A percentile compares a stretch with the other conserved stretches of the same genome.
phyloP scores from a whole-genome alignment of 176 grass and related monocot species.

The Poa pratensis region DNA sequence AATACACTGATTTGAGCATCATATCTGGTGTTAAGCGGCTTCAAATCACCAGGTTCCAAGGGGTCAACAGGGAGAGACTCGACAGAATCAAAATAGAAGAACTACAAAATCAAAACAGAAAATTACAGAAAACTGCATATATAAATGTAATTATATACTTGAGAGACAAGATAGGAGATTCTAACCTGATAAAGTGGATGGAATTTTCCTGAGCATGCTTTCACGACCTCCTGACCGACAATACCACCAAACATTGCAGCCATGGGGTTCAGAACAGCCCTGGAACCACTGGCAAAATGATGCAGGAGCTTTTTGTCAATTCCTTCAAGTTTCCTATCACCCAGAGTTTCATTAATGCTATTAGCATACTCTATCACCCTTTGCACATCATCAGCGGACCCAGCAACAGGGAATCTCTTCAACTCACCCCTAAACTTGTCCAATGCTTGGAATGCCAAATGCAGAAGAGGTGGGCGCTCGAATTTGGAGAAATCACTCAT shows the following conservation, averaged over 20 bases:
- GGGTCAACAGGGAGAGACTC: slow-evolving; percentile 88
- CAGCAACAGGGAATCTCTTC: slow-evolving; percentile 69
- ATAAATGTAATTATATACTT: slow-evolving; percentile 10
- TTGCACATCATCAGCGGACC: slow-evolving; percentile 69
- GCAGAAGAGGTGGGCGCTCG: slow-evolving; percentile 75
- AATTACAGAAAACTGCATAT: background rate
- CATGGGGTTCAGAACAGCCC: slow-evolving; percentile 90
- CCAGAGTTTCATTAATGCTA: slow-evolving; percentile 66
- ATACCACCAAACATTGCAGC: slow-evolving; percentile 93
- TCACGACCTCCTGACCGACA: slow-evolving; percentile 91
- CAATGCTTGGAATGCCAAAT: slow-evolving; percentile 92
- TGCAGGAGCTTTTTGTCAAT: slow-evolving; percentile 75
- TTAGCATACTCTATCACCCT: slow-evolving; percentile 62
- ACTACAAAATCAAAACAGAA: slow-evolving; percentile 59
- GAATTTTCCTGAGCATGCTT: slow-evolving; percentile 95
- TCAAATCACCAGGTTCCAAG: slow-evolving; percentile 63
- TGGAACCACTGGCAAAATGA: slow-evolving; percentile 78
- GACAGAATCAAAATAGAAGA: slow-evolving; percentile 97
- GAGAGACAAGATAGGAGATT: background rate
- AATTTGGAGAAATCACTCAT: slow-evolving; percentile 96
- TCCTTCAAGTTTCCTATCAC: slow-evolving; percentile 70
- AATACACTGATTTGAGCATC: slow-evolving; percentile 92
- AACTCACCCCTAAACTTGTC: slow-evolving; percentile 76
- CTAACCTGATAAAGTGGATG: slow-evolving; percentile 90
- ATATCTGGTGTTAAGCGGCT: slow-evolving; percentile 69